Evolutionary conservation across 192 early-diverging fungal species (phyloP).

Genomic region (Spinellus fusiger): DNA sequence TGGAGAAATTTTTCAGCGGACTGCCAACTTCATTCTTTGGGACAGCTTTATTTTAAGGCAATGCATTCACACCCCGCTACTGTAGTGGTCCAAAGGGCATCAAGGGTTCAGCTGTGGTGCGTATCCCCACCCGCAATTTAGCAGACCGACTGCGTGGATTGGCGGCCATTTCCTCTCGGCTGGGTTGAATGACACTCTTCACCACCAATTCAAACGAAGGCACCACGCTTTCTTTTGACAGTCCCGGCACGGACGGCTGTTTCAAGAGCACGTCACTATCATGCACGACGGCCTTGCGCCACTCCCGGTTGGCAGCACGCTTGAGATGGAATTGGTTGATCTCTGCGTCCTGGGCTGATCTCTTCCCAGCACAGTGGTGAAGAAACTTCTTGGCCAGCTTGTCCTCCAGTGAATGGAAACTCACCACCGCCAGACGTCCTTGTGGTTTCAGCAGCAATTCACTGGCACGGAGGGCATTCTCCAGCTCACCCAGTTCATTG

Average conservation of each 20-base stretch:
- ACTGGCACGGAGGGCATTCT: constrained; percentile 42
- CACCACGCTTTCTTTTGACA: neutral
- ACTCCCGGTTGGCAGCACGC: constrained; percentile 18
- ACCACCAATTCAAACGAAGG: constrained; percentile 30
- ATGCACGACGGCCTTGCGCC: neutral
- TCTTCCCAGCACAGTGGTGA: constrained; percentile 25
- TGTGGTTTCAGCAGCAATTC: constrained; percentile 44
- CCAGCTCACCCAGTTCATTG: constrained; percentile 62
- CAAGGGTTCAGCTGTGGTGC: constrained; percentile 20
- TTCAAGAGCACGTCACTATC: neutral
- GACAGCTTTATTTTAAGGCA: too few relatives aligned
- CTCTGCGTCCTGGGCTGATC: constrained; percentile 17
- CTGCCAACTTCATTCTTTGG: neutral
- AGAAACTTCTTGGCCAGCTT: constrained; percentile 62
- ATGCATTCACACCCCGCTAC: too few relatives aligned
- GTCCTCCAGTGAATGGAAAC: constrained; percentile 76
- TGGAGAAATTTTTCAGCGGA: constrained; percentile 1
- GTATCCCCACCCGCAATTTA: constrained; percentile 36
- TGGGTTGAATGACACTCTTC: constrained; percentile 40
- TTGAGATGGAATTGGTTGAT: constrained; percentile 26
- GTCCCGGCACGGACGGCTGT: neutral
- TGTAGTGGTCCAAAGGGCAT: constrained; percentile 11
- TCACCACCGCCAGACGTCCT: constrained; percentile 53
- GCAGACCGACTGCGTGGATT: constrained; percentile 59
- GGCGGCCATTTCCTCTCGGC: constrained; percentile 37